A percentile compares a stretch with the other conserved stretches of the same genome.
These are phyloP conservation scores for Moricandia moricandioides DNA, from an alignment of 345 rosid species.

Conservation along the genomic window DNA sequence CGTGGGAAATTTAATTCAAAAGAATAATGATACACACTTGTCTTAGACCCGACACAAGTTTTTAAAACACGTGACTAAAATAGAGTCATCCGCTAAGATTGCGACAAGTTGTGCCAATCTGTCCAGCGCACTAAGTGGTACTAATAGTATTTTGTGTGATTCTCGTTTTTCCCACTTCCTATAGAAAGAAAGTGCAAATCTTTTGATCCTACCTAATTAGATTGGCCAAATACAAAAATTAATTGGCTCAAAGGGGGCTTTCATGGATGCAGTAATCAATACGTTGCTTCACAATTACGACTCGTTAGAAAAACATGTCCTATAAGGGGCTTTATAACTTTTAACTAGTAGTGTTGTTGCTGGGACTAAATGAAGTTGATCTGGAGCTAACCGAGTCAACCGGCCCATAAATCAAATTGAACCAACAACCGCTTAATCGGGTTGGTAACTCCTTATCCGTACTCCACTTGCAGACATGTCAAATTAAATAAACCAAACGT, in stretches of 20 bases:
- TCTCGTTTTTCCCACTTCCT: slow-evolving; percentile 29
- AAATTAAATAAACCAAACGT: not conserved
- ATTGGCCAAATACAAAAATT: not conserved
- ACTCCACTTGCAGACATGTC: not conserved
- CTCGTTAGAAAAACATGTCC: slow-evolving; percentile 21
- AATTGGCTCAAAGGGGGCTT: not conserved
- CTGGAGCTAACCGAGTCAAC: not conserved
- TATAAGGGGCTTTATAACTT: not conserved
- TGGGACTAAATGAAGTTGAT: not conserved
- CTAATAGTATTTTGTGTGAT: slow-evolving; percentile 13
- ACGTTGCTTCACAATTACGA: slow-evolving; percentile 5
- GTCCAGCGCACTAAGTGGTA: not conserved
- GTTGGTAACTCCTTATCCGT: not conserved
- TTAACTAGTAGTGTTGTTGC: too few species aligned
- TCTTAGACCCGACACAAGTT: slow-evolving; percentile 7
- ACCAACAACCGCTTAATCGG: not conserved
- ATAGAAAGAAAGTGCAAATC: not conserved
- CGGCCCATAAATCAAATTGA: not conserved
- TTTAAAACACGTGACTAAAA: slow-evolving; percentile 28
- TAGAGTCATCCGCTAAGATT: not conserved
- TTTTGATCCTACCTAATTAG: slow-evolving; percentile 16
- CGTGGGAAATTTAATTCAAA: not conserved
- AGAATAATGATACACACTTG: not conserved
- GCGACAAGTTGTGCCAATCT: slow-evolving; percentile 23
- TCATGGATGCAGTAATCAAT: slow-evolving; percentile 14